A percentile compares a stretch with the other conserved stretches of the same genome.
Conservation (phyloP, 257 asterid species). For the Eucommia ulmoides region DNA sequence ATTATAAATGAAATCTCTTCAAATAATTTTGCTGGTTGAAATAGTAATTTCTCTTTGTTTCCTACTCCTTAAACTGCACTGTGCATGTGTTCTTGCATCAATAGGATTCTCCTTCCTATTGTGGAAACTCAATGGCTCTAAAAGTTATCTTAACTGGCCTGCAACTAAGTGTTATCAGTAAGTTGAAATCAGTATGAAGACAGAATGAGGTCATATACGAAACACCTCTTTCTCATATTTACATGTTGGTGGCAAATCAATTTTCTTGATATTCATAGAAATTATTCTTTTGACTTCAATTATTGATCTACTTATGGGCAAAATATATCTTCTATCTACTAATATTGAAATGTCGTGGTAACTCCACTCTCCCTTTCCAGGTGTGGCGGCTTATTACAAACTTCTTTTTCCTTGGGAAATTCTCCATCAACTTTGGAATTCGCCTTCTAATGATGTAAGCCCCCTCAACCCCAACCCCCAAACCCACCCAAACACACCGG, state of each 20-base stretch:
- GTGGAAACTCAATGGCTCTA: not conserved
- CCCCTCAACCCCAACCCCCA: too few species aligned
- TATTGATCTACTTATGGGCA: not conserved
- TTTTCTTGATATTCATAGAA: too few species aligned
- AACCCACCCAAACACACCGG: too few species aligned
- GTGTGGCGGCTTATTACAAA: slow-evolving; percentile 70
- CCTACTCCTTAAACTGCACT: not conserved
- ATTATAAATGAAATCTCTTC: not conserved
- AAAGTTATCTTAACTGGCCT: too few species aligned
- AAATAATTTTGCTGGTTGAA: not conserved
- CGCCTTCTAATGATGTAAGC: slow-evolving; percentile 97
- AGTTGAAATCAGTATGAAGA: too few species aligned
- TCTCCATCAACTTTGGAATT: slow-evolving; percentile 90
- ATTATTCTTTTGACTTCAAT: not conserved
- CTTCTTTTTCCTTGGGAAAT: slow-evolving; percentile 78
- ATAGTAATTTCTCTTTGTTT: not conserved
- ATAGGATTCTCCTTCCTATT: not conserved
- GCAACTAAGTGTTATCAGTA: too few species aligned
- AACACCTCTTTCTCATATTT: not conserved
- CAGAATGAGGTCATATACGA: not conserved
- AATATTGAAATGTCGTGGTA: not conserved
- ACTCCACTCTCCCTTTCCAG: slow-evolving; percentile 19
- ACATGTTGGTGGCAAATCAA: not conserved
- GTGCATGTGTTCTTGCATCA: too few species aligned
- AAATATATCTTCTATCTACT: not conserved